These are phyloP conservation scores for Pseudoperonospora humuli DNA, from an alignment of 352 stramenopile species.

Conservation along the genomic window DNA sequence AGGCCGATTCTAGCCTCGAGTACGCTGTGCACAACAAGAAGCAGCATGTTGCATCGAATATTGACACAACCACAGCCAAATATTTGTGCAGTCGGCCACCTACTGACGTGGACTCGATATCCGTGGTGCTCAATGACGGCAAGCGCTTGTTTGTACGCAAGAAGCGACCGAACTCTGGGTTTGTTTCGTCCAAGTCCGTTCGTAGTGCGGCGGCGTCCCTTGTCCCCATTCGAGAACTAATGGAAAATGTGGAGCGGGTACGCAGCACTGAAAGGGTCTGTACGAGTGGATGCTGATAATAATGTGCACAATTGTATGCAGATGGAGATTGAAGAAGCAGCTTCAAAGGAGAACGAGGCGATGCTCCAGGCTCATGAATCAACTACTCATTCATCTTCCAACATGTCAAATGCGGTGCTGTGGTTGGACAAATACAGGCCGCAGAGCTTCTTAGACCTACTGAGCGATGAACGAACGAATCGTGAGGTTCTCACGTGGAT, in stretches of 20 bases:
- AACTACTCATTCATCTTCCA: background rate
- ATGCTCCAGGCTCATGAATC: slow-evolving; percentile 5
- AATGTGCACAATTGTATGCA: slow-evolving; percentile 13
- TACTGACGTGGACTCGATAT: slow-evolving; percentile 51
- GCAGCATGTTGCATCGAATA: slow-evolving; percentile 7
- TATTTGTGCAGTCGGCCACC: slow-evolving; percentile 58
- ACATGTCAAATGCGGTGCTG: slow-evolving; percentile 35
- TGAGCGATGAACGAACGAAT: slow-evolving; percentile 96
- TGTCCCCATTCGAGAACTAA: slow-evolving; percentile 43
- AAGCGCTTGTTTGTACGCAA: slow-evolving; percentile 62
- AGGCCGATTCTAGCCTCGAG: slow-evolving; percentile 20
- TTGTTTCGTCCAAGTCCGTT: slow-evolving; percentile 4
- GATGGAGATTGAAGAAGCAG: slow-evolving; percentile 59
- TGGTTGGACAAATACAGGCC: slow-evolving; percentile 98
- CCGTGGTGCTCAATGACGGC: slow-evolving; percentile 44
- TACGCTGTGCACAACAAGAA: slow-evolving; percentile 22
- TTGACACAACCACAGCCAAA: slow-evolving; percentile 28
- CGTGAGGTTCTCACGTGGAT: slow-evolving; percentile 93
- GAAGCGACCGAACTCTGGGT: slow-evolving; percentile 22
- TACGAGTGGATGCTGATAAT: background rate
- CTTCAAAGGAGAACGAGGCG: slow-evolving; percentile 28
- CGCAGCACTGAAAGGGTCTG: background rate
- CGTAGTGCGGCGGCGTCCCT: slow-evolving; percentile 25
- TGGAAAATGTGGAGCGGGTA: slow-evolving; percentile 52
- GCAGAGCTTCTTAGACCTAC: slow-evolving; percentile 88